Evolutionary conservation across 106 monocot genomes (phyloP).

Genomic region (Cymbidium sinense): DNA sequence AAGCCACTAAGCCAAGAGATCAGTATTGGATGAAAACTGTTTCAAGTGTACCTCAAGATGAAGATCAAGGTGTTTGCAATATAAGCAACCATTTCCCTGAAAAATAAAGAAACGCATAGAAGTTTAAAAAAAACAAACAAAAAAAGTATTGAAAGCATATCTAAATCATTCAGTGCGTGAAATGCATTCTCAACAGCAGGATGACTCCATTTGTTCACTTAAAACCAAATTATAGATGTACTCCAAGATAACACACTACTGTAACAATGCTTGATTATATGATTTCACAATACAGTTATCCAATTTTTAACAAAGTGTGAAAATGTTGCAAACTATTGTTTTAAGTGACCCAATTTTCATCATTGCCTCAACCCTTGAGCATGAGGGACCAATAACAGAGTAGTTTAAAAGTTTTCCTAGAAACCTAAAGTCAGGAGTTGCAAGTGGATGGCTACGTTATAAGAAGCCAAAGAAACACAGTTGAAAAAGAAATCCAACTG

Average conservation of each 20-base stretch:
- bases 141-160: background rate
- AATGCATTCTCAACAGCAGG: background rate
- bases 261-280: background rate
- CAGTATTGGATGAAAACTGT: background rate
- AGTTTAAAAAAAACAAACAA: background rate
- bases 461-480: background rate
- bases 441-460: background rate
- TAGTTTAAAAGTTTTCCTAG: background rate
- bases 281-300: background rate
- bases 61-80: constrained; percentile 93
- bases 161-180: background rate
- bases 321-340: background rate
- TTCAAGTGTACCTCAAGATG: constrained; percentile 63
- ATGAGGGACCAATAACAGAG: background rate
- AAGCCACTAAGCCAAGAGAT: background rate
- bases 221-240: background rate
- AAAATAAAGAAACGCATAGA: constrained; percentile 7
- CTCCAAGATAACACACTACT: constrained; percentile 1
- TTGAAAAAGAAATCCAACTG: background rate
- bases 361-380: background rate
- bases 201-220: background rate
- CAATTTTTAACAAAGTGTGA: background rate
- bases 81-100: constrained; percentile 95
- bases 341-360: background rate
- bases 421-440: background rate